Conservation (phyloP, 495 filamentous ascomycete genomes). For the Stereocaulon alpinum region DNA sequence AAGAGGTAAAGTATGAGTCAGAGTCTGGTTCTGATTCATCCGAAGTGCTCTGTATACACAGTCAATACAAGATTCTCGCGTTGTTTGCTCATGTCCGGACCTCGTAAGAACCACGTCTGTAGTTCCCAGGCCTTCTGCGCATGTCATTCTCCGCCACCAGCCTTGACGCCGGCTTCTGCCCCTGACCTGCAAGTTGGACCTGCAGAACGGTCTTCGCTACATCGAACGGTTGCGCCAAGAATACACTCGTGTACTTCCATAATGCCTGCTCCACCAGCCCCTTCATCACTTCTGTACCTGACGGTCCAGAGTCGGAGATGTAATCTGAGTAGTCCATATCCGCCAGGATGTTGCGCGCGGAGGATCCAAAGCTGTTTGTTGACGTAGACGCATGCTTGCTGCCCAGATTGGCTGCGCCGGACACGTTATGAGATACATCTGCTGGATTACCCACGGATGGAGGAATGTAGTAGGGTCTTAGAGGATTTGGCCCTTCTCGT, state of each 20-base stretch:
- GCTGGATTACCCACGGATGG: slow-evolving; percentile 55
- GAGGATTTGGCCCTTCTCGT: slow-evolving; percentile 67
- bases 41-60: slow-evolving; percentile 25
- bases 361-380: slow-evolving; percentile 52
- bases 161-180: slow-evolving; percentile 16
- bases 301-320: slow-evolving; percentile 64
- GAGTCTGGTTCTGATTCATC: slow-evolving; percentile 70
- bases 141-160: slow-evolving; percentile 20
- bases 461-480: slow-evolving; percentile 90
- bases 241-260: slow-evolving; percentile 73
- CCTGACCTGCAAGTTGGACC: slow-evolving; percentile 41
- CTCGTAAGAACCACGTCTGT: slow-evolving; percentile 35
- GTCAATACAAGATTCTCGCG: background rate
- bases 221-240: slow-evolving; percentile 92
- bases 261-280: slow-evolving; percentile 66
- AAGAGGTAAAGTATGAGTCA: slow-evolving; percentile 74
- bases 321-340: slow-evolving; percentile 88
- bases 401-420: slow-evolving; percentile 35
- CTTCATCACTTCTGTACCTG: slow-evolving; percentile 58
- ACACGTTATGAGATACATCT: slow-evolving; percentile 23
- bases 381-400: slow-evolving; percentile 34
- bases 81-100: background rate
- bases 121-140: slow-evolving; percentile 27
- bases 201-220: slow-evolving; percentile 91
- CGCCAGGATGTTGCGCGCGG: slow-evolving; percentile 71